Percentiles rank a stretch among this genome's conserved stretches.
phyloP scores from a whole-genome alignment of 257 asterid species.

The Plectranthus barbatus region DNA sequence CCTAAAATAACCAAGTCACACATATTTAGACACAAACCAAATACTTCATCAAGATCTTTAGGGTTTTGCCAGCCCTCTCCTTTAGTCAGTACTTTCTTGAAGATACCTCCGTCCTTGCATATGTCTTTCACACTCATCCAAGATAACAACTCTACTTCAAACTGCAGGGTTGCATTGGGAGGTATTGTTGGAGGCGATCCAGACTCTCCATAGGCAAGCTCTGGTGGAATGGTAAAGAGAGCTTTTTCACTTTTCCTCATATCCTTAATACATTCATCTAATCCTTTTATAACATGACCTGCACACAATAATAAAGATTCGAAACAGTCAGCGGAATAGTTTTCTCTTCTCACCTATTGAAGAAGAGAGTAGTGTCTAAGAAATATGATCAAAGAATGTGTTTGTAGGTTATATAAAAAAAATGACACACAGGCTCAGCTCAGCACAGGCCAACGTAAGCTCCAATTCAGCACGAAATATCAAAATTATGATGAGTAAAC shows the following conservation, averaged over 20 bases:
- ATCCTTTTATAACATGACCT: slow-evolving; percentile 55
- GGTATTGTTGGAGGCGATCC: slow-evolving; percentile 58
- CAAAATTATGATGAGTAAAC: background rate
- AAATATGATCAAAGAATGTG: too few relatives aligned
- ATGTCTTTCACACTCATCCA: slow-evolving; percentile 49
- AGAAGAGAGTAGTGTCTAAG: too few relatives aligned
- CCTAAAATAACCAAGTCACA: background rate
- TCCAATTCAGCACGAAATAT: background rate
- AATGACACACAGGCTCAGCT: background rate
- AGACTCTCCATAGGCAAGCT: slow-evolving; percentile 50
- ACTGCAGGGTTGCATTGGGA: slow-evolving; percentile 44
- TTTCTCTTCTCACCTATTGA: background rate
- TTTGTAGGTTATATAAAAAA: background rate
- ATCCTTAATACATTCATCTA: slow-evolving; percentile 55
- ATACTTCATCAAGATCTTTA: slow-evolving; percentile 48
- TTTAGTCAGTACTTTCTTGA: slow-evolving; percentile 37
- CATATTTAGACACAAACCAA: slow-evolving; percentile 22
- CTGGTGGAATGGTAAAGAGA: slow-evolving; percentile 43
- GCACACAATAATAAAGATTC: background rate
- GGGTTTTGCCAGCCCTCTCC: slow-evolving; percentile 67
- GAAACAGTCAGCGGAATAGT: background rate
- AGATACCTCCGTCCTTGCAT: slow-evolving; percentile 52
- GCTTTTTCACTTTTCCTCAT: slow-evolving; percentile 63
- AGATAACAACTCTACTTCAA: slow-evolving; percentile 48
- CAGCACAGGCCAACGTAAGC: background rate